Percentiles rank a stretch among this genome's conserved stretches.
phyloP scores from a whole-genome alignment of 2,329 filamentous ascomycete species.

The Cladosporium sp. region DNA sequence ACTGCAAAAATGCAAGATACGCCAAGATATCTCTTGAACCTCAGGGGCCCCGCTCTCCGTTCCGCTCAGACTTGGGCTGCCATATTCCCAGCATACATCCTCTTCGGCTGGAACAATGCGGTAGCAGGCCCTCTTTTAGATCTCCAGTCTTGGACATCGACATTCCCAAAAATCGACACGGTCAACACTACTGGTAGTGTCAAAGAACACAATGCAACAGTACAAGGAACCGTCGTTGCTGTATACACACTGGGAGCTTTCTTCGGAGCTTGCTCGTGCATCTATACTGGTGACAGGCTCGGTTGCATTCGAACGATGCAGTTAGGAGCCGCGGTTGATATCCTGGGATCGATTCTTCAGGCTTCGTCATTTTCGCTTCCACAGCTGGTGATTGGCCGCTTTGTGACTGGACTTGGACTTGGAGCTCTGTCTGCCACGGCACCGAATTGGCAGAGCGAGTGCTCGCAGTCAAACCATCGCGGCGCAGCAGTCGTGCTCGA shows the following conservation, averaged over 20 bases:
- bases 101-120: conserved; percentile 52
- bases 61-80: conserved; percentile 32
- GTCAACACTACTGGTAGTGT: conserved; percentile 33
- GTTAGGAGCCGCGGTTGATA: conserved; percentile 36
- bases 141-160: conserved; percentile 36
- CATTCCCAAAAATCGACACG: conserved; percentile 49
- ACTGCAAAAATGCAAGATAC: not conserved
- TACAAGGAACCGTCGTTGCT: conserved; percentile 43
- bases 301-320: conserved; percentile 46
- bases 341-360: conserved; percentile 43
- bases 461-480: conserved; percentile 35
- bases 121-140: conserved; percentile 45
- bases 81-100: conserved; percentile 41
- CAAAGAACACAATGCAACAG: conserved; percentile 42
- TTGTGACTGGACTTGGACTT: conserved; percentile 43
- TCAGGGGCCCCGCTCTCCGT: not conserved
- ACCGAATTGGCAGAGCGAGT: conserved; percentile 45
- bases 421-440: conserved; percentile 43
- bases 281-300: conserved; percentile 41
- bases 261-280: conserved; percentile 43
- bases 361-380: conserved; percentile 42
- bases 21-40: not conserved
- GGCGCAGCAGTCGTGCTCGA: conserved; percentile 40
- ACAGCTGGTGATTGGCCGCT: conserved; percentile 45
- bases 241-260: conserved; percentile 46